phyloP scores from a whole-genome alignment of 495 filamentous ascomycete genomes.

The Aspergillus leporis region DNA sequence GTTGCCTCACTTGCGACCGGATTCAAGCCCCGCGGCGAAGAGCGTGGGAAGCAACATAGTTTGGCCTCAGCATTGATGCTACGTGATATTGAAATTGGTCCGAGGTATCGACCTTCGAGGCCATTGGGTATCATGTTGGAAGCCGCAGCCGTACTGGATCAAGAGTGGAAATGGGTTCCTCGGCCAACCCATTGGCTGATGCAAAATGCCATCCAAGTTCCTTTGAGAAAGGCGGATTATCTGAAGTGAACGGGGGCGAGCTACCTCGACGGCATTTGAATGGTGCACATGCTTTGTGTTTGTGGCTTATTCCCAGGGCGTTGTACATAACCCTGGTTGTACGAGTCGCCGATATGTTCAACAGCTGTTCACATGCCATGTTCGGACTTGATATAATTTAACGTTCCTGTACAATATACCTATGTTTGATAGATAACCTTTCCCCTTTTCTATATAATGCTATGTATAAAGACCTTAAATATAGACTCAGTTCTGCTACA shows the following conservation, averaged over 20 bases:
- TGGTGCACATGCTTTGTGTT: background rate
- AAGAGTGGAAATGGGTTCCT: conserved; percentile 29
- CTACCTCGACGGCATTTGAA: background rate
- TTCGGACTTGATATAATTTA: background rate
- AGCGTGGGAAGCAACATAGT: conserved; percentile 26
- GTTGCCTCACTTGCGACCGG: conserved; percentile 27
- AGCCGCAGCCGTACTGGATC: conserved; percentile 30
- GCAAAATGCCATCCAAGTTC: conserved; percentile 35
- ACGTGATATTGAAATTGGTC: conserved; percentile 30
- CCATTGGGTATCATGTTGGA: conserved; percentile 37
- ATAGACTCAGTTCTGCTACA: background rate
- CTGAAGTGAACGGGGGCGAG: background rate
- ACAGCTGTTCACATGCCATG: background rate
- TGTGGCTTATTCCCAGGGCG: background rate
- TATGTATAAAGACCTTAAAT: background rate
- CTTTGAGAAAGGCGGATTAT: conserved; percentile 7
- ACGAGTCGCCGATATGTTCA: background rate
- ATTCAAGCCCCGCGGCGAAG: conserved; percentile 18
- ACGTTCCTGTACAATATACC: background rate
- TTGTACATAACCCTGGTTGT: background rate
- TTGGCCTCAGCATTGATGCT: conserved; percentile 28
- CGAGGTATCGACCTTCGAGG: conserved; percentile 21
- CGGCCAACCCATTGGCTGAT: conserved; percentile 31
- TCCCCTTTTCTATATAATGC: background rate
- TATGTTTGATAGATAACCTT: background rate